These are phyloP conservation scores for Sicyos edulis DNA, from an alignment of 306 rosid genomes.

Conservation along the genomic window DNA sequence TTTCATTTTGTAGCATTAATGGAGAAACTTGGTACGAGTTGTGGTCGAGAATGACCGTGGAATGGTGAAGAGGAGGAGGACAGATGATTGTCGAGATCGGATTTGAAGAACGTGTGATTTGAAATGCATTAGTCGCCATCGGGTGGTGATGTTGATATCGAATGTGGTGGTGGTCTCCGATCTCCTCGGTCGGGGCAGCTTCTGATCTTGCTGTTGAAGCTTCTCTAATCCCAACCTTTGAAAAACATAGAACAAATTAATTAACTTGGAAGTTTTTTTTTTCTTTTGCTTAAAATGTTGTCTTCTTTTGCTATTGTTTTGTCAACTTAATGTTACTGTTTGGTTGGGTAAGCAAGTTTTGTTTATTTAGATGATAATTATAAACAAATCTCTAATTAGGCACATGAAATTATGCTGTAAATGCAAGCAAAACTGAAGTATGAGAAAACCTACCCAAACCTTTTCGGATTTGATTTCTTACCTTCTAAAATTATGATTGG, in stretches of 20 bases:
- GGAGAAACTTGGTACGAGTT: constrained; percentile 55
- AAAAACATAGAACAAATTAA: background rate
- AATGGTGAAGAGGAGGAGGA: constrained; percentile 66
- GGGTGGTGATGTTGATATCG: constrained; percentile 22
- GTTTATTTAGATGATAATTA: constrained; percentile 7
- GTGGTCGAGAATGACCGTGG: constrained; percentile 73
- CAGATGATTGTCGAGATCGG: constrained; percentile 71
- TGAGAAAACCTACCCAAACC: too few relatives aligned
- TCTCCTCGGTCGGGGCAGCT: constrained; percentile 35
- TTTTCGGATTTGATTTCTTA: background rate
- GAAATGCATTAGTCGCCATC: constrained; percentile 41
- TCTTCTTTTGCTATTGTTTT: too few relatives aligned
- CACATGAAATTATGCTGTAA: constrained; percentile 10
- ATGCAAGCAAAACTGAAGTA: constrained; percentile 10
- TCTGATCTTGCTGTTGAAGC: constrained; percentile 2
- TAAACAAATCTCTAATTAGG: too few relatives aligned
- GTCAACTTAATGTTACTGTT: background rate
- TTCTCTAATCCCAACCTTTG: constrained; percentile 68
- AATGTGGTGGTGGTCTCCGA: constrained; percentile 33
- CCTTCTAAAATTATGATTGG: background rate
- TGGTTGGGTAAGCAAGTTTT: constrained; percentile 8
- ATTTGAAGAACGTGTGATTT: constrained; percentile 61
- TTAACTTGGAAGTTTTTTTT: too few relatives aligned
- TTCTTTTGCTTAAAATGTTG: background rate
- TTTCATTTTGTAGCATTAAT: constrained; percentile 67